Conservation (phyloP, 192 early-diverging fungal genomes). For the Pilobolus umbonatus region DNA sequence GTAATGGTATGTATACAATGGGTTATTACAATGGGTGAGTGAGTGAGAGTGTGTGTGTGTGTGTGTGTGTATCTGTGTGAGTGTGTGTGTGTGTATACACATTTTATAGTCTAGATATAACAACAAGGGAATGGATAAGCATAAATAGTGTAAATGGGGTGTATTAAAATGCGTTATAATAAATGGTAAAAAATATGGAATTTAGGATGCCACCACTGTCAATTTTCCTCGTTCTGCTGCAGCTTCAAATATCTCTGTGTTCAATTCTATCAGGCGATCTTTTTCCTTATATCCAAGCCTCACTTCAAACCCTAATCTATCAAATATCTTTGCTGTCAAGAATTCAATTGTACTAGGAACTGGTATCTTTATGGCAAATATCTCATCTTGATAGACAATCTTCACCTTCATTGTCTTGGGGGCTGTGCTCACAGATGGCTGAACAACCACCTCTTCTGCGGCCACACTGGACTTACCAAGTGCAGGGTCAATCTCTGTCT, state of each 20-base stretch:
- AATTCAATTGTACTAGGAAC: constrained; percentile 48
- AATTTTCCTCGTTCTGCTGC: constrained; percentile 38
- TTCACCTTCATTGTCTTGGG: constrained; percentile 58
- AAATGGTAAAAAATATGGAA: not conserved
- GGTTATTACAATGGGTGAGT: not conserved
- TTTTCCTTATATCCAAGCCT: constrained; percentile 39
- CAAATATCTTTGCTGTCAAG: constrained; percentile 56
- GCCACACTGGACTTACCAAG: constrained; percentile 3
- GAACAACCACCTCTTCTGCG: not conserved
- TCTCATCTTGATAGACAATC: constrained; percentile 63
- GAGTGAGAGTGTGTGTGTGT: not conserved
- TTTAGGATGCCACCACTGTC: constrained; percentile 33
- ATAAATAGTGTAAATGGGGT: constrained; percentile 1
- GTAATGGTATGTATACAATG: not conserved
- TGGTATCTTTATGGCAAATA: constrained; percentile 68
- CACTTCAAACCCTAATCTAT: constrained; percentile 44
- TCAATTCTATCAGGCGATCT: not conserved
- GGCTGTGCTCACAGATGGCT: not conserved
- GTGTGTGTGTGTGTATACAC: not conserved
- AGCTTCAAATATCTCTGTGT: constrained; percentile 33
- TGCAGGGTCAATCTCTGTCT: constrained; percentile 40
- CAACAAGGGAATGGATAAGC: not conserved
- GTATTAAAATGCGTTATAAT: constrained; percentile 1
- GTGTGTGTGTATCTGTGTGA: not conserved
- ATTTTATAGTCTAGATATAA: not conserved